Percentiles rank a stretch among this genome's conserved stretches.
phyloP scores from a whole-genome alignment of 2,329 filamentous ascomycete species.

The Alternaria alternata region DNA sequence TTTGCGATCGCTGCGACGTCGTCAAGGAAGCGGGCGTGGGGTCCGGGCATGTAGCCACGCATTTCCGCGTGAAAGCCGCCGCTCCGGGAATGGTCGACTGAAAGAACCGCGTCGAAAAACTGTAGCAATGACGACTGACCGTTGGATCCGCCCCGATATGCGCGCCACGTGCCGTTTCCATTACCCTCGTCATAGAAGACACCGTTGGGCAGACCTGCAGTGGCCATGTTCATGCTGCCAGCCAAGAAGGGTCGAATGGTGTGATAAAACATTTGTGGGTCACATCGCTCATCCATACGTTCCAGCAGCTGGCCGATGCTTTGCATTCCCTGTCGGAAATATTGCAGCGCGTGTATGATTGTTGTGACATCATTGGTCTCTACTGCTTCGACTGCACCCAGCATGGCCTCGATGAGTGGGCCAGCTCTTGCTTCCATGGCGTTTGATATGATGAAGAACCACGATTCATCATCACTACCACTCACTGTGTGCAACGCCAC shows the following conservation, averaged over 20 bases:
- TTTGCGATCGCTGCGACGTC: slow-evolving; percentile 56
- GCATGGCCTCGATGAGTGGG: slow-evolving; percentile 55
- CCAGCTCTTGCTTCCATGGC: slow-evolving; percentile 62
- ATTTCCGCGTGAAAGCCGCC: slow-evolving; percentile 55
- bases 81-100: slow-evolving; percentile 58
- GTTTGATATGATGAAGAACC: slow-evolving; percentile 62
- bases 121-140: slow-evolving; percentile 64
- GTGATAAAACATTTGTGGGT: slow-evolving; percentile 61
- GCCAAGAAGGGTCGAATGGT: slow-evolving; percentile 61
- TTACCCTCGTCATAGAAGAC: slow-evolving; percentile 62
- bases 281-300: slow-evolving; percentile 61
- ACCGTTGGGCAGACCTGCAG: slow-evolving; percentile 59
- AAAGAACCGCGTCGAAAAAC: slow-evolving; percentile 62
- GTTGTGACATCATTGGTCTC: slow-evolving; percentile 47
- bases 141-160: slow-evolving; percentile 64
- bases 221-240: slow-evolving; percentile 63
- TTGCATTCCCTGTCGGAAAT: slow-evolving; percentile 53
- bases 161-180: slow-evolving; percentile 58
- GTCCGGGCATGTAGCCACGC: slow-evolving; percentile 63
- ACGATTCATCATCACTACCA: slow-evolving; percentile 47
- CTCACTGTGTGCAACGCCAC: slow-evolving; percentile 42
- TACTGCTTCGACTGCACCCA: slow-evolving; percentile 58
- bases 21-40: slow-evolving; percentile 61
- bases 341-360: slow-evolving; percentile 52
- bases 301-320: slow-evolving; percentile 54